These are phyloP conservation scores for Jackrogersella multiformis DNA, from an alignment of 495 filamentous ascomycete genomes.

Conservation along the genomic window DNA sequence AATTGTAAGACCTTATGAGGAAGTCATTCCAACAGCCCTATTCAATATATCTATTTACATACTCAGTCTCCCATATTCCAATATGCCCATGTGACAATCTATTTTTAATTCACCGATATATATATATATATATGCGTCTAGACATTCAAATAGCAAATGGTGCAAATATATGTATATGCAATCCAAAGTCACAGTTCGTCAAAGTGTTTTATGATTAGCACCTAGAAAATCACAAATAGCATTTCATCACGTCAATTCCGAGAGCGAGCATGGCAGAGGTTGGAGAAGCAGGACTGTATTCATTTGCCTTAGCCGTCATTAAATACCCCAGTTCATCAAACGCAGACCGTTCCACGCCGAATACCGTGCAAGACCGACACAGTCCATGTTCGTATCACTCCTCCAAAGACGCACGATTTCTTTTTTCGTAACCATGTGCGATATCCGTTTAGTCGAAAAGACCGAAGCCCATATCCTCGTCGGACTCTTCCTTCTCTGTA, in stretches of 20 bases:
- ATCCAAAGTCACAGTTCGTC: background rate
- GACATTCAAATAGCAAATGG: too few species aligned
- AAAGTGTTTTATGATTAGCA: background rate
- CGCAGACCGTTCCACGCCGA: constrained; percentile 42
- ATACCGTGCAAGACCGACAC: constrained; percentile 42
- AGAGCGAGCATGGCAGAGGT: background rate
- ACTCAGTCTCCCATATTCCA: background rate
- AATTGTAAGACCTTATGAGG: background rate
- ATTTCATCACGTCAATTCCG: background rate
- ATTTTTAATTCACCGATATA: too few species aligned
- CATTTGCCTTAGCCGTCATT: constrained; percentile 37
- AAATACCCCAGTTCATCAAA: constrained; percentile 41
- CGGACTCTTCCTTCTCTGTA: constrained; percentile 82
- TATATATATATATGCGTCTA: too few species aligned
- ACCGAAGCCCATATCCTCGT: constrained; percentile 99
- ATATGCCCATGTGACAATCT: background rate
- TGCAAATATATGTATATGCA: background rate
- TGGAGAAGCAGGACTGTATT: constrained; percentile 46
- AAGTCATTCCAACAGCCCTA: background rate
- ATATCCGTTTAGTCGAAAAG: constrained; percentile 87
- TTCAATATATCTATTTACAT: background rate
- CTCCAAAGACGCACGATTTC: constrained; percentile 41
- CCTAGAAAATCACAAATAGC: constrained; percentile 6
- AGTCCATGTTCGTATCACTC: constrained; percentile 42
- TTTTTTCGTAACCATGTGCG: constrained; percentile 34